Conservation (phyloP, 2,329 filamentous ascomycete genomes). For the Sporothrix brasiliensis region DNA sequence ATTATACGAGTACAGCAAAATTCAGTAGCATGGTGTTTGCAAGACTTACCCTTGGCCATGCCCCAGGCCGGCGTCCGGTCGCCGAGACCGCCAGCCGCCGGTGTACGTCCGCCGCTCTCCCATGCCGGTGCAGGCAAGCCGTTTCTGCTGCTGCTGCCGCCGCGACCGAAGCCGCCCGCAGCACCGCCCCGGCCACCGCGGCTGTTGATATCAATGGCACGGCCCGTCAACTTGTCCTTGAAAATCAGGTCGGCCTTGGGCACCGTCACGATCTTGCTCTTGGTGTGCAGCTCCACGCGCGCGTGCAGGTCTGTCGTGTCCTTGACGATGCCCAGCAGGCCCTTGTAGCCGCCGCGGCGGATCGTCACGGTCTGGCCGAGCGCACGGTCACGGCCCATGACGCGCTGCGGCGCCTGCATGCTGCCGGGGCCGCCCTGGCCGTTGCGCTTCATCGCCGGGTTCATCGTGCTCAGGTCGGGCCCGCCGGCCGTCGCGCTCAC, state of each 20-base stretch:
- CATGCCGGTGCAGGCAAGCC: conserved; percentile 53
- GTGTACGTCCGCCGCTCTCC: conserved; percentile 69
- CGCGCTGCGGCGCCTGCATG: conserved; percentile 69
- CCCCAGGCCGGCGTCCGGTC: conserved; percentile 80
- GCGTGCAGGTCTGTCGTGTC: conserved; percentile 86
- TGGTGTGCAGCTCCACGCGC: conserved; percentile 90
- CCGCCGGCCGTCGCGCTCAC: conserved; percentile 63
- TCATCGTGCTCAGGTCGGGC: conserved; percentile 87
- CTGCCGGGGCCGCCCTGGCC: conserved; percentile 57
- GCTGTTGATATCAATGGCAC: conserved; percentile 69
- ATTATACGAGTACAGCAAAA: too few species aligned
- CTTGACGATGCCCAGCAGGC: conserved; percentile 90
- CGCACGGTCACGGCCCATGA: conserved; percentile 77
- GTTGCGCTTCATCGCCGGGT: conserved; percentile 80
- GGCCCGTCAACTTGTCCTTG: conserved; percentile 81
- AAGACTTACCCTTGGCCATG: conserved; percentile 60
- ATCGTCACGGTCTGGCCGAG: conserved; percentile 92
- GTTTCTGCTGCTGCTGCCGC: conserved; percentile 35
- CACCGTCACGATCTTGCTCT: conserved; percentile 87
- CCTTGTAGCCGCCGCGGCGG: conserved; percentile 85
- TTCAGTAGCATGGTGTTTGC: too few species aligned
- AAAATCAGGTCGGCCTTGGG: conserved; percentile 79
- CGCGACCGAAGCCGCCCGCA: conserved; percentile 38
- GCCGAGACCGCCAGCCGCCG: conserved; percentile 60
- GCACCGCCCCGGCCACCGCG: conserved; percentile 46